Evolutionary conservation across 495 filamentous ascomycete genomes (phyloP).

Genomic region (Penicillium paxilli): DNA sequence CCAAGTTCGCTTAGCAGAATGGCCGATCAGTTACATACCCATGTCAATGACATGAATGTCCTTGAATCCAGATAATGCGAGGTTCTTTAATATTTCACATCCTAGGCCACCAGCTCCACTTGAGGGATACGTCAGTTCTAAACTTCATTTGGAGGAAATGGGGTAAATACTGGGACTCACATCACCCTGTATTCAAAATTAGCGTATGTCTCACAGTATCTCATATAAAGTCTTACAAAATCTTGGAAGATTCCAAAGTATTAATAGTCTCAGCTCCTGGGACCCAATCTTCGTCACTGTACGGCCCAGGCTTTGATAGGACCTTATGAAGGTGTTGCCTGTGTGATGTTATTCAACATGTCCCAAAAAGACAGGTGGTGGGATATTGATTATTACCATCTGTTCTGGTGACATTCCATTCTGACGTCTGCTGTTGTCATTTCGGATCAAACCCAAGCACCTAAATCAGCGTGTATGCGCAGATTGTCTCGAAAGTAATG

Average conservation of each 20-base stretch:
- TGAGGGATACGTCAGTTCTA: conserved; percentile 5
- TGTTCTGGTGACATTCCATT: neutral
- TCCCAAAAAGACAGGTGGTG: neutral
- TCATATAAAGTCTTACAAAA: conserved; percentile 55
- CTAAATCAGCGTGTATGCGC: neutral
- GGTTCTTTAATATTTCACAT: conserved; percentile 95
- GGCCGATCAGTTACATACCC: conserved; percentile 52
- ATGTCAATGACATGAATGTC: conserved; percentile 99
- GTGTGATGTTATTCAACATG: conserved; percentile 16
- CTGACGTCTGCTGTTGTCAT: conserved; percentile 15
- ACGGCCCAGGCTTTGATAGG: conserved; percentile 73
- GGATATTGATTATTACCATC: neutral
- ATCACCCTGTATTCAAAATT: conserved; percentile 34
- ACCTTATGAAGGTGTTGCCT: conserved; percentile 83
- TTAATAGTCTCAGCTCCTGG: conserved; percentile 63
- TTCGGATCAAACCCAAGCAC: neutral
- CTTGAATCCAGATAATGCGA: conserved; percentile 93
- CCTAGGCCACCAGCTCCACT: conserved; percentile 94
- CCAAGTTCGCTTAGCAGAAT: neutral
- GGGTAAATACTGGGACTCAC: conserved; percentile 20
- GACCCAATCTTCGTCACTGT: conserved; percentile 67
- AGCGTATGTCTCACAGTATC: conserved; percentile 7
- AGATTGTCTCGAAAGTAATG: neutral
- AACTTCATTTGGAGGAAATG: neutral
- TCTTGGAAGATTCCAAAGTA: conserved; percentile 62